A percentile compares a stretch with the other conserved stretches of the same genome.
phyloP scores from a whole-genome alignment of 2,329 filamentous ascomycete species.

The Tothia fuscella region DNA sequence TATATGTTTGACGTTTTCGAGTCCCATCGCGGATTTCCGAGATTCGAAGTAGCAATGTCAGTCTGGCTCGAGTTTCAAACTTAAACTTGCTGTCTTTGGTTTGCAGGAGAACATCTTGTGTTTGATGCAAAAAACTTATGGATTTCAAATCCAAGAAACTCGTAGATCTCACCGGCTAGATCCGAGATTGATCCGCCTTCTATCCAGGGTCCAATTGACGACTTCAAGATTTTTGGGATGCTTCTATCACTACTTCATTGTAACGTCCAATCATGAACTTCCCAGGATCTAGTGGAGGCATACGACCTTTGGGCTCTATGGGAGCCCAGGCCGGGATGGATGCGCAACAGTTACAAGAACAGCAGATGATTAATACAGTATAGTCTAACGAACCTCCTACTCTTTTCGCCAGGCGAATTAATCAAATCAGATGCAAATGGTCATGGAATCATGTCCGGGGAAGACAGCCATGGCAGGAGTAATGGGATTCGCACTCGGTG shows the following conservation, averaged over 20 bases:
- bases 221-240: too few species aligned
- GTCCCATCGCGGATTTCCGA: too few species aligned
- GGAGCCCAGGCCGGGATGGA: conserved; percentile 17
- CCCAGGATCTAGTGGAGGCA: conserved; percentile 1
- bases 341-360: conserved; percentile 27
- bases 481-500: conserved; percentile 89
- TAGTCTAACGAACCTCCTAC: conserved; percentile 8
- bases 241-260: not conserved
- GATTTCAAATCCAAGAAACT: too few species aligned
- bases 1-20: conserved; percentile 36
- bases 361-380: conserved; percentile 37
- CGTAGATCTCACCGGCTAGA: too few species aligned
- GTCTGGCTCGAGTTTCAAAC: too few species aligned
- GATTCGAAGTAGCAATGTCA: too few species aligned
- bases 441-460: conserved; percentile 84
- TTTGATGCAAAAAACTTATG: too few species aligned
- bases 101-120: too few species aligned
- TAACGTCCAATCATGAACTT: conserved; percentile 2
- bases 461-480: conserved; percentile 84
- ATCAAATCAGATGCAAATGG: conserved; percentile 53
- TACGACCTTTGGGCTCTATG: conserved; percentile 2
- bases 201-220: too few species aligned
- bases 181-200: too few species aligned
- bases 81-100: too few species aligned
- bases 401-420: not conserved